These are phyloP conservation scores for Aspergillus ibericus DNA, from an alignment of 2,329 filamentous ascomycete species.

Conservation along the genomic window DNA sequence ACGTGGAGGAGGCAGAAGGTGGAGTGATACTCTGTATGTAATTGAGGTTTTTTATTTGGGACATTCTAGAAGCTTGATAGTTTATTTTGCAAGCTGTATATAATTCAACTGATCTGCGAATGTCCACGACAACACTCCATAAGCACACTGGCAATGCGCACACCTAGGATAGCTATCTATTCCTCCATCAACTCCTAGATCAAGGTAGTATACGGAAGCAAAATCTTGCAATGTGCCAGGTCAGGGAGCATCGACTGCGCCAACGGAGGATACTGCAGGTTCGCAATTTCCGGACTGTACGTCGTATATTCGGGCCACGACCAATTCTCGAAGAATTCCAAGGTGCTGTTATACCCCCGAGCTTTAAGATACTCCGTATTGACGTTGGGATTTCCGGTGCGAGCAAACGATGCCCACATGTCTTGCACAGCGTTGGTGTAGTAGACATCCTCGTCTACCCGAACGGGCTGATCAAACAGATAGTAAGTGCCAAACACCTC, in stretches of 20 bases:
- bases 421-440: conserved; percentile 48
- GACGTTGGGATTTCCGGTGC: conserved; percentile 54
- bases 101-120: no score
- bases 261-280: not conserved
- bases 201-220: not conserved
- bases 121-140: no score
- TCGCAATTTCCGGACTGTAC: not conserved
- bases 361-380: conserved; percentile 46
- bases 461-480: conserved; percentile 39
- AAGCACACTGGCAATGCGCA: no score
- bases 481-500: conserved; percentile 53
- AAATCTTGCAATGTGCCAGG: not conserved
- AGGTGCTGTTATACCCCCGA: conserved; percentile 46
- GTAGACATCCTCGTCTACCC: conserved; percentile 53
- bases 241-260: not conserved
- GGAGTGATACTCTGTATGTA: not conserved
- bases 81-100: no score
- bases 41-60: no score
- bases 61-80: no score
- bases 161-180: no score
- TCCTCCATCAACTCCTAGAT: no score
- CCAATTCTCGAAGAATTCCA: not conserved
- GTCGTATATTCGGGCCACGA: not conserved
- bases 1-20: not conserved
- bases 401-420: conserved; percentile 55